Base-by-base conservation (phyloP, 257 asterid genomes). In the Ligustrum vulgare region DNA sequence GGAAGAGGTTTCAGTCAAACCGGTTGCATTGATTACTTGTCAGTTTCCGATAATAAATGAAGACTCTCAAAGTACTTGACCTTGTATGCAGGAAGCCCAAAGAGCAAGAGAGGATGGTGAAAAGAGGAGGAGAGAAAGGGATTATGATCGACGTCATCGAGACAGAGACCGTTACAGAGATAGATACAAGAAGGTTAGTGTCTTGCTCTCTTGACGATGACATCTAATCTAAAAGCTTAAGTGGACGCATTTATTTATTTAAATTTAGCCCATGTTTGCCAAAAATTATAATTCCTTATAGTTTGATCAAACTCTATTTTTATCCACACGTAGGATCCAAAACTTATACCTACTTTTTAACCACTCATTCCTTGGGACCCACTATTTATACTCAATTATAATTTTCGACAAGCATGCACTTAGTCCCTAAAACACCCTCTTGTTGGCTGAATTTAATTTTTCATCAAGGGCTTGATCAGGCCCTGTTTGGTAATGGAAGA, bases 51-150 rank as follows among this genome's bases (percentile, higher is more conserved):
- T 56, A 36, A 32, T 67, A 75, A 22, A 78, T 60, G 67, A 81
- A 78, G 62, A 39, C n/a, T 39, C 10, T 81, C 25, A 72, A 68
- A 35, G 71, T 28, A 60, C 31, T 47, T 76, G 73, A 20, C 73
- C 75, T 39, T 28, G 13, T 74, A 47, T 82, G 80, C 88, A 93
- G 98, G 98, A 93, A 78, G 90, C 94, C 56, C 92, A 84, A 66
- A 74, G 93, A 90, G 97, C 98, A 69, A 90, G 95, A 76, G 98
- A 91, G 87, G 98, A 93, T 80, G 93, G 98, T 73, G 98, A 93
- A 81, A 93, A 77, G 81, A 88, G 98, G 86, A 86, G 90, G 78
- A 83, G 67, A 80, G 97, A 89, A 75, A 83, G 97, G 82, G 98
- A 87, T 32, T 32, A 83, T 22, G 94, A 87, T 79, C 78, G 91